phyloP scores from a whole-genome alignment of 495 filamentous ascomycete species.

The Tuber melanosporum region DNA sequence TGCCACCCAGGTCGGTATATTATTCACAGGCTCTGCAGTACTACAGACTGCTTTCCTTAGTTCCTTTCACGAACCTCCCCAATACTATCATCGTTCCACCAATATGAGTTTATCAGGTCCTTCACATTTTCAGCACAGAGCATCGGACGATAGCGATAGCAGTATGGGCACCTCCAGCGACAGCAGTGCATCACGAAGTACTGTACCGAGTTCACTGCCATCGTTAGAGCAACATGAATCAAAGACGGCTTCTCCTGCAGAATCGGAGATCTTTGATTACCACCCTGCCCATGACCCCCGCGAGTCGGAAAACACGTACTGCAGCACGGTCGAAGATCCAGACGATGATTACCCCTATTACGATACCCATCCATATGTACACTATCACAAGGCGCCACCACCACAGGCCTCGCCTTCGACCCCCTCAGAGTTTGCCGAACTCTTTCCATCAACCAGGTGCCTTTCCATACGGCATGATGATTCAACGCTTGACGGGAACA shows the following conservation, averaged over 20 bases:
- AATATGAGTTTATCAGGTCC: constrained; percentile 35
- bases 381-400: constrained; percentile 44
- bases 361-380: constrained; percentile 44
- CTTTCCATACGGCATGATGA: constrained; percentile 87
- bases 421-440: constrained; percentile 72
- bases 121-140: constrained; percentile 23
- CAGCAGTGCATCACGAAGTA: constrained; percentile 33
- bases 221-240: constrained; percentile 40
- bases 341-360: constrained; percentile 52
- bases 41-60: constrained; percentile 21
- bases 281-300: constrained; percentile 45
- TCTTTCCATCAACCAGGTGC: constrained; percentile 78
- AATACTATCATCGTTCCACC: constrained; percentile 19
- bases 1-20: constrained; percentile 35
- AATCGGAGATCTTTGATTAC: constrained; percentile 36
- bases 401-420: constrained; percentile 58
- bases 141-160: constrained; percentile 33
- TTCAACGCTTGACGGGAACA: constrained; percentile 85
- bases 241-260: constrained; percentile 30
- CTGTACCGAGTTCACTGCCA: constrained; percentile 38
- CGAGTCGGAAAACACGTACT: constrained; percentile 71
- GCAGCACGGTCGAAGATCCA: constrained; percentile 62
- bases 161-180: constrained; percentile 35
- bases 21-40: constrained; percentile 21
- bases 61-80: constrained; percentile 29